A percentile compares a stretch with the other conserved stretches of the same genome.
Conservation (phyloP, 345 rosid genomes). For the Triadica sebifera region DNA sequence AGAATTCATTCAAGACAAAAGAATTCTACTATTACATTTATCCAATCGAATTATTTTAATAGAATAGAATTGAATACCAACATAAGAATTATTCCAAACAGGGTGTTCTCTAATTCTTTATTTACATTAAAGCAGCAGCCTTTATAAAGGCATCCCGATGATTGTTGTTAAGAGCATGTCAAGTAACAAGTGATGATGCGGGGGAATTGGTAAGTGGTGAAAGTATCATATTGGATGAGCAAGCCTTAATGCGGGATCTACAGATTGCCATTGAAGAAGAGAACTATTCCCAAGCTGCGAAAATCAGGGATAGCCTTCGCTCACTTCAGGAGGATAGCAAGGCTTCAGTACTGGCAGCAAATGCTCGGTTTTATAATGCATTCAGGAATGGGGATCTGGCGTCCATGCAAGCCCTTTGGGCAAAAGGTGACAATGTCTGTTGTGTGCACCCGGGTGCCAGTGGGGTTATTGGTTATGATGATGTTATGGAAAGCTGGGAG, state of each 20-base stretch:
- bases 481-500: conserved; percentile 93
- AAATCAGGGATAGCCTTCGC: conserved; percentile 64
- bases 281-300: conserved; percentile 81
- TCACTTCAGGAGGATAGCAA: conserved; percentile 62
- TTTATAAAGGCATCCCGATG: conserved; percentile 26
- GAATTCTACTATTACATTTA: too few species aligned
- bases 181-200: conserved; percentile 50
- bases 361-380: conserved; percentile 69
- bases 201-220: conserved; percentile 52
- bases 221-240: conserved; percentile 52
- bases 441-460: conserved; percentile 87
- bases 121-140: conserved; percentile 23
- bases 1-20: too few species aligned
- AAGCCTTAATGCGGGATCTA: conserved; percentile 55
- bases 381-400: conserved; percentile 76
- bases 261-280: conserved; percentile 73
- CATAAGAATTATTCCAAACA: background rate
- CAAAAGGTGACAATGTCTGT: conserved; percentile 56
- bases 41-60: background rate
- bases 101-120: conserved; percentile 1
- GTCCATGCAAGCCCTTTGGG: conserved; percentile 69
- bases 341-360: conserved; percentile 64
- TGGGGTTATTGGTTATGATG: conserved; percentile 73
- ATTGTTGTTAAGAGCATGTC: conserved; percentile 36
- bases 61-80: background rate